These are phyloP conservation scores for Sugiyamaella pinicola DNA, from an alignment of 1,139 yeast species.

Conservation along the genomic window DNA sequence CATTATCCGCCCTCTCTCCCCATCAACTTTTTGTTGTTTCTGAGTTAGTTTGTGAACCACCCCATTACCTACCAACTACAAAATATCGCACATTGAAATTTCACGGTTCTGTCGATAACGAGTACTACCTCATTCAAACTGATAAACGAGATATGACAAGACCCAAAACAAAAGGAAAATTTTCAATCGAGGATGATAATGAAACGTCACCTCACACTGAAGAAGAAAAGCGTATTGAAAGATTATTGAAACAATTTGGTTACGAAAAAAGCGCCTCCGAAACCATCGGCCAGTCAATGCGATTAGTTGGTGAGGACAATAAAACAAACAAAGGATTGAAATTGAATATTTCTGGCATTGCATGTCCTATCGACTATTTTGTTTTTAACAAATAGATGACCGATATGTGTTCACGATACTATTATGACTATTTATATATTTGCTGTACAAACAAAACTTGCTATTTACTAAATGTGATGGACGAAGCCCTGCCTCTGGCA, in stretches of 20 bases:
- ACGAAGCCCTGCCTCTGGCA: no score
- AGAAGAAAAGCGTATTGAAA: neutral
- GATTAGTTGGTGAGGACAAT: constrained; percentile 7
- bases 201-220: neutral
- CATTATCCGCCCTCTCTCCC: neutral
- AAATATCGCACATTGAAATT: constrained; percentile 11
- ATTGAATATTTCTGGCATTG: constrained; percentile 2
- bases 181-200: constrained; percentile 1
- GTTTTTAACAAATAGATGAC: constrained; percentile 1
- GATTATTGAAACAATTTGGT: constrained; percentile 1
- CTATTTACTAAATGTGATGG: neutral
- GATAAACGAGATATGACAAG: constrained; percentile 5
- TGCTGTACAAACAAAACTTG: neutral
- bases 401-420: neutral
- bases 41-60: constrained; percentile 16
- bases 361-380: constrained; percentile 11
- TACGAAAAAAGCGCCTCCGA: constrained; percentile 1
- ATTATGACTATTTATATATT: constrained; percentile 10
- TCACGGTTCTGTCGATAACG: neutral
- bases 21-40: constrained; percentile 7
- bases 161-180: constrained; percentile 10
- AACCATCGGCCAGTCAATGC: constrained; percentile 8
- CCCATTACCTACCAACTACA: constrained; percentile 7
- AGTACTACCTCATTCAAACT: constrained; percentile 4
- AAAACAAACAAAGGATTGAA: neutral